Conservation (phyloP, 148 eudicot species). For the Fagopyrum homotropicum region DNA sequence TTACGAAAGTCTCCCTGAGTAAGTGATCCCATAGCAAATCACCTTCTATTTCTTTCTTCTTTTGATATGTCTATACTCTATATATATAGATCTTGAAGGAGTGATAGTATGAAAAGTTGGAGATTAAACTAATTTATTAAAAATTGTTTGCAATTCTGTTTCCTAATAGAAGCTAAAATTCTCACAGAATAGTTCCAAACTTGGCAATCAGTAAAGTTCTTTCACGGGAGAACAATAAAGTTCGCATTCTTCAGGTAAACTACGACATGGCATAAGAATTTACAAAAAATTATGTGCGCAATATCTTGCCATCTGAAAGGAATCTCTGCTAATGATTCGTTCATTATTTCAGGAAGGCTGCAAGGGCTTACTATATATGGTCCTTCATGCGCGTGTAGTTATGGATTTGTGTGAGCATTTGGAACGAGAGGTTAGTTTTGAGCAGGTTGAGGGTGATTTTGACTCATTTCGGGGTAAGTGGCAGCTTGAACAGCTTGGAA, state of each 20-base stretch:
- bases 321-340: background rate
- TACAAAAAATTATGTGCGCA: background rate
- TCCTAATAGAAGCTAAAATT: constrained; percentile 13
- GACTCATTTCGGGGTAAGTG: constrained; percentile 86
- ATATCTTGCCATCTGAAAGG: background rate
- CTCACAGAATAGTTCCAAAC: constrained; percentile 90
- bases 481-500: constrained; percentile 89
- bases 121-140: background rate
- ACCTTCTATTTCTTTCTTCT: constrained; percentile 5
- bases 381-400: constrained; percentile 90
- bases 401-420: constrained; percentile 79
- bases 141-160: background rate
- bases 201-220: constrained; percentile 91
- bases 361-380: constrained; percentile 95
- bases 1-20: constrained; percentile 96
- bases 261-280: background rate
- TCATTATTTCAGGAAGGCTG: constrained; percentile 76
- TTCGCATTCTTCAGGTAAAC: constrained; percentile 82
- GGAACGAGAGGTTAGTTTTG: constrained; percentile 80
- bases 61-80: background rate
- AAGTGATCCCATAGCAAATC: constrained; percentile 23
- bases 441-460: constrained; percentile 96
- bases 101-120: background rate
- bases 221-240: constrained; percentile 84
- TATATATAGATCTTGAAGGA: background rate